Conservation (phyloP, 345 rosid species). For the Corymbia maculata region DNA sequence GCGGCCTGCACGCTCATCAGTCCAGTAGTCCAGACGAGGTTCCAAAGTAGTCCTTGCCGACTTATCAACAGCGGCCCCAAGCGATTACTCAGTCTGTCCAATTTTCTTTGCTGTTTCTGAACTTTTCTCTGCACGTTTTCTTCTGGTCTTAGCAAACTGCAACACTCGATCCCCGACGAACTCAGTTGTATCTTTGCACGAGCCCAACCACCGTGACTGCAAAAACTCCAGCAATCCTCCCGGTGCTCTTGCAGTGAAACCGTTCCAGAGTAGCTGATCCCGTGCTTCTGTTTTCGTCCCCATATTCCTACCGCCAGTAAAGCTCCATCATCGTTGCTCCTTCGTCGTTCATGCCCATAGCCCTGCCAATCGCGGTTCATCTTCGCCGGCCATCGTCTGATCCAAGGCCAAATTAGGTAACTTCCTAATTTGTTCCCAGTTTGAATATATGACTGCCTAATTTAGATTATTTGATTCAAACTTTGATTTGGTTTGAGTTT, state of each 20-base stretch:
- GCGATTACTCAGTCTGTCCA: not conserved
- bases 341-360: not conserved
- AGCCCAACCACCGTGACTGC: rapidly evolving
- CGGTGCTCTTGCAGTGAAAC: not conserved
- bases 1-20: not conserved
- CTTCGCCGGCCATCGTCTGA: not conserved
- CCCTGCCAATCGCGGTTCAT: not conserved
- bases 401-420: not conserved
- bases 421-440: not conserved
- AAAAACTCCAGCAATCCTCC: not conserved
- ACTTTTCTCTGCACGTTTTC: not conserved
- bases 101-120: not conserved
- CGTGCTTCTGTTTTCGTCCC: not conserved
- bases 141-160: not conserved
- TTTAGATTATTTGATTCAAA: too few relatives aligned
- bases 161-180: not conserved
- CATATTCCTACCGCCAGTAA: not conserved
- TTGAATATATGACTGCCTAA: not conserved
- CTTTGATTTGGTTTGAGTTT: not conserved
- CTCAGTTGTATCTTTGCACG: not conserved
- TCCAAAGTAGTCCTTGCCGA: not conserved
- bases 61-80: rapidly evolving
- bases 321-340: not conserved
- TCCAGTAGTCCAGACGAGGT: not conserved
- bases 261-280: not conserved